These are phyloP conservation scores for Helianthus tuberosus DNA, from an alignment of 129 eudicot species.

Conservation along the genomic window DNA sequence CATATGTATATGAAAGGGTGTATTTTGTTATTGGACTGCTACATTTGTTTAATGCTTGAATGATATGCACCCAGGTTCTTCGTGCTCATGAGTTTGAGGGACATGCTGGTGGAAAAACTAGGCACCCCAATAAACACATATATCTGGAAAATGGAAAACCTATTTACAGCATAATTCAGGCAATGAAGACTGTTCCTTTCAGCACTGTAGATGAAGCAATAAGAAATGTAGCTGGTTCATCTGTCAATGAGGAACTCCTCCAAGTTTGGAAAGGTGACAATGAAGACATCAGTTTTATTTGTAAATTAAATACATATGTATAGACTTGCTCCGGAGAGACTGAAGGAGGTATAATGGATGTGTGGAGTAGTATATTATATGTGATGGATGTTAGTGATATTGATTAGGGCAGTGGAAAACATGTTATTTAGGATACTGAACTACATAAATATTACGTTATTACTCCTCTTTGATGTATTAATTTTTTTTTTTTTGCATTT, in stretches of 20 bases:
- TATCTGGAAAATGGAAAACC: slow-evolving; percentile 96
- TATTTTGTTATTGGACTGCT: slow-evolving; percentile 6
- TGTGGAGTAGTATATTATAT: background rate
- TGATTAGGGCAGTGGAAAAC: slow-evolving; percentile 13
- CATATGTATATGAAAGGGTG: slow-evolving; percentile 7
- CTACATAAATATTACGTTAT: slow-evolving; percentile 12
- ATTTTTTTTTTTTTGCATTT: slow-evolving; percentile 11
- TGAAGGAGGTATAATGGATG: slow-evolving; percentile 12
- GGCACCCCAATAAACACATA: slow-evolving; percentile 89
- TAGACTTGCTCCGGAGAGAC: slow-evolving; percentile 8
- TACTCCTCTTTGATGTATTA: slow-evolving; percentile 10
- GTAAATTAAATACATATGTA: slow-evolving; percentile 5
- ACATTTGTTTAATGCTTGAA: slow-evolving; percentile 17
- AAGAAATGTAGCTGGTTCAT: slow-evolving; percentile 77
- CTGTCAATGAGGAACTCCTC: slow-evolving; percentile 67
- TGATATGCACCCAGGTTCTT: slow-evolving; percentile 56
- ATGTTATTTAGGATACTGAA: slow-evolving; percentile 5
- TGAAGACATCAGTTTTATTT: slow-evolving; percentile 24
- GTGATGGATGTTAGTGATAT: slow-evolving; percentile 8
- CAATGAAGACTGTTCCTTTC: slow-evolving; percentile 65
- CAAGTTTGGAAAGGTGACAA: slow-evolving; percentile 79
- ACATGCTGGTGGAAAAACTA: slow-evolving; percentile 91
- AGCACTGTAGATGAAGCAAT: slow-evolving; percentile 67
- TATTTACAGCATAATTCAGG: slow-evolving; percentile 75
- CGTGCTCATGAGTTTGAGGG: slow-evolving; percentile 95